Base-by-base conservation (phyloP, 208 protist genomes). In the Chromosphaera perkinsii region DNA sequence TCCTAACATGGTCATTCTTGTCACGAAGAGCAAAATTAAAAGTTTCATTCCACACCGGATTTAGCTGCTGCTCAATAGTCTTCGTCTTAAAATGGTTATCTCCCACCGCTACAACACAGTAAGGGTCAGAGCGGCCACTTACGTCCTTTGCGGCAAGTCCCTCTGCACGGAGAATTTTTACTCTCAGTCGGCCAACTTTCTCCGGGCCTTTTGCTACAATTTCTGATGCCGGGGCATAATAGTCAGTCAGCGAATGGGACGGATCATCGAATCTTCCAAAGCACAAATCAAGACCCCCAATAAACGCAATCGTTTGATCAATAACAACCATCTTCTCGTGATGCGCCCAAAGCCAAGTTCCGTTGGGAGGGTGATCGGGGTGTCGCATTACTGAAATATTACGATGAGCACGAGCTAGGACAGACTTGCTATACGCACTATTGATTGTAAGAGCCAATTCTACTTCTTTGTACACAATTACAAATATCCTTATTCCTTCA, bases 291-390 rank as follows among this genome's bases (percentile, higher is more conserved):
- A 67, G 10, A 22, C 61, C 61, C n/a, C 61, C 61, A 5, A 67
- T 37, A 31, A 67, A 67, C 9, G 40, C 59, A 10, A 66, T 3
- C 4, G 40, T 24, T 45, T 77, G 69, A 58, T 82, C 77, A 24
- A 82, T 27, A 24, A 55, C 10, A 26, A 71, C 37, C 24, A 77
- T 52, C 64, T 82, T 82, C 64, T 82, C 70, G 47, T 74, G 69
- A 40, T 74, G 69, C 17, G 69, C 69, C 69, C 70, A 76, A 0
- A 69, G 54, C 54, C 57, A 62, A 0, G 59, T 54, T 2, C 64
- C 55, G 32, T 61, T 45, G 14, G 58, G 36, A 5, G 43, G 37
- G 63, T 71, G 64, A 40, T 69, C 70, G 0, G 72, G 72, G 5
- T 66, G 43, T 2, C 72, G 63, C 33, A 72, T 14, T 5, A 71